These are phyloP conservation scores for Malus orientalis DNA, from an alignment of 306 rosid species.

Conservation along the genomic window DNA sequence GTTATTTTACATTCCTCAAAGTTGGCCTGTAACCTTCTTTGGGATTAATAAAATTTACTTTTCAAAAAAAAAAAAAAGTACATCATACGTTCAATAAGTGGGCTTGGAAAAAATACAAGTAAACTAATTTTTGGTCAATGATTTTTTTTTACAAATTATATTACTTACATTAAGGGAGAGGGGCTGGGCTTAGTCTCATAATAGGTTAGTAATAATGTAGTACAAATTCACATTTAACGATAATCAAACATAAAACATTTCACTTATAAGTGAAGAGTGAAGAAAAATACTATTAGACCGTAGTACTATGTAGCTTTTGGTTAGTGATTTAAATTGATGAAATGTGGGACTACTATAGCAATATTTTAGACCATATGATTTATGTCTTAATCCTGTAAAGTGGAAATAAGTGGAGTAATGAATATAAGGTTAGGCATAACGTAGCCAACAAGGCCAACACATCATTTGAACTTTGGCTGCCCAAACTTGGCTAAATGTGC, in stretches of 20 bases:
- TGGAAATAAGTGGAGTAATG: neutral
- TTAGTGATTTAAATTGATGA: neutral
- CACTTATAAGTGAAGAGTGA: too few relatives aligned
- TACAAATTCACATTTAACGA: too few relatives aligned
- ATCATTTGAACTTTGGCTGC: neutral
- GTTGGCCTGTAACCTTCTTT: too few relatives aligned
- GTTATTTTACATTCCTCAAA: too few relatives aligned
- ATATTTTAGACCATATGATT: neutral
- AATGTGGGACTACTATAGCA: neutral
- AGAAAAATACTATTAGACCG: too few relatives aligned
- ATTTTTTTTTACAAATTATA: neutral
- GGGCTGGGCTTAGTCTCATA: rapidly evolving
- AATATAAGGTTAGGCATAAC: neutral
- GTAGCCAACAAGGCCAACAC: neutral
- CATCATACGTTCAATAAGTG: too few relatives aligned
- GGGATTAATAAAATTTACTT: too few relatives aligned
- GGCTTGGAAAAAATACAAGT: neutral
- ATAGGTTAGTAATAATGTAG: too few relatives aligned
- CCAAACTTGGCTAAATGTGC: neutral
- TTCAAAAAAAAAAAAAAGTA: too few relatives aligned
- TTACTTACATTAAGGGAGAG: too few relatives aligned
- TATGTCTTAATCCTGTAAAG: neutral
- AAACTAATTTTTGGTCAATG: neutral
- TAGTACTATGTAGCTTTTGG: neutral
- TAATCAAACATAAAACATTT: too few relatives aligned